These are phyloP conservation scores for Cyphellophora attinorum DNA, from an alignment of 2,329 filamentous ascomycete genomes.

Conservation along the genomic window DNA sequence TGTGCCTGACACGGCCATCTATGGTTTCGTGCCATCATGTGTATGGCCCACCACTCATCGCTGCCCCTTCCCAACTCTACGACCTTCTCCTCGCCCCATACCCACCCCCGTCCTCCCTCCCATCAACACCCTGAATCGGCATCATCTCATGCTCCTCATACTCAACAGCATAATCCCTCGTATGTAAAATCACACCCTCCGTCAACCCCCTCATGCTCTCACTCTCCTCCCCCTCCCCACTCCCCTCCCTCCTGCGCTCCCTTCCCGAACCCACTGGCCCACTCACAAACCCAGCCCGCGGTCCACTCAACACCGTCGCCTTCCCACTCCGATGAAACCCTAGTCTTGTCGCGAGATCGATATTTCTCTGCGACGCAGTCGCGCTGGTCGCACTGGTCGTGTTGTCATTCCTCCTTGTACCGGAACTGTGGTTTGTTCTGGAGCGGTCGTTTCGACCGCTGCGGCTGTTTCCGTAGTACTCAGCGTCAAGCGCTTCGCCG, in stretches of 20 bases:
- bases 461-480: no score
- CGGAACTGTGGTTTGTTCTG: no score
- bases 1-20: no score
- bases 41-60: no score
- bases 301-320: constrained; percentile 4
- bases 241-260: constrained; percentile 4
- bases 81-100: no score
- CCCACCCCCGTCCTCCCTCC: no score
- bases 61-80: no score
- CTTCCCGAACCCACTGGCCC: constrained; percentile 1
- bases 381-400: constrained; percentile 2
- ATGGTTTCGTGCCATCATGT: no score
- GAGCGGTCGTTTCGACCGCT: no score
- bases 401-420: constrained; percentile 1
- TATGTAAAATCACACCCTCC: constrained; percentile 18
- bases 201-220: constrained; percentile 16
- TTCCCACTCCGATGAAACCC: constrained; percentile 3
- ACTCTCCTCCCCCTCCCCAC: constrained; percentile 5
- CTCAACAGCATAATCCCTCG: constrained; percentile 17
- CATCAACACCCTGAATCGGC: no score
- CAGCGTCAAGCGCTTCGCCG: constrained; percentile 14
- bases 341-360: constrained; percentile 5
- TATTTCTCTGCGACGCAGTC: constrained; percentile 5
- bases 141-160: constrained; percentile 13
- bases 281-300: background rate